A percentile compares a stretch with the other conserved stretches of the same genome.
phyloP scores from a whole-genome alignment of 2,329 filamentous ascomycete species.

The Colletotrichum cordylinicola region DNA sequence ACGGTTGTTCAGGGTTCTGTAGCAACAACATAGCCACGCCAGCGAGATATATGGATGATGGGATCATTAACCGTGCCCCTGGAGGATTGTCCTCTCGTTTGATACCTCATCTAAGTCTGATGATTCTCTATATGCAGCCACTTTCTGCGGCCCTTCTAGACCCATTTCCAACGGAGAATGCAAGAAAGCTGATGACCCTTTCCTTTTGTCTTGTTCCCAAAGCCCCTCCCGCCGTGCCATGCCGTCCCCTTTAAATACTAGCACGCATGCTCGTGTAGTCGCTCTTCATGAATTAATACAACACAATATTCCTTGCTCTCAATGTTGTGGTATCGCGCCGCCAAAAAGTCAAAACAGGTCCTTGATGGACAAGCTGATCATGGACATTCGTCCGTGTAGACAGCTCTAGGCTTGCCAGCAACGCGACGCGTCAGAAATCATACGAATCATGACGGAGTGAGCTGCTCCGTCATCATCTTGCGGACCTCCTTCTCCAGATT shows the following conservation, averaged over 20 bases:
- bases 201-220: not conserved
- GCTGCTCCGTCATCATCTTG: conserved; percentile 45
- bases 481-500: conserved; percentile 51
- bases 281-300: not conserved
- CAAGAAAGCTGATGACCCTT: not conserved
- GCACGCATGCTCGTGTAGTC: not conserved
- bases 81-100: not conserved
- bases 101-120: not conserved
- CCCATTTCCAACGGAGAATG: not conserved
- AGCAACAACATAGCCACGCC: not conserved
- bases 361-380: not conserved
- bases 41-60: not conserved
- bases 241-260: not conserved
- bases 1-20: not conserved
- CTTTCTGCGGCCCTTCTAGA: not conserved
- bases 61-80: not conserved
- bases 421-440: not conserved
- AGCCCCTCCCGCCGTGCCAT: not conserved
- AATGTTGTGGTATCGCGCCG: not conserved
- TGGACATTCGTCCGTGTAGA: not conserved
- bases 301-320: not conserved
- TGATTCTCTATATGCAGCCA: not conserved
- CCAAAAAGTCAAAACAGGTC: not conserved
- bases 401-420: not conserved
- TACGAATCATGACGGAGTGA: conserved; percentile 40